Conservation (phyloP, 202 grass and related monocot species). For the Setaria italica region DNA sequence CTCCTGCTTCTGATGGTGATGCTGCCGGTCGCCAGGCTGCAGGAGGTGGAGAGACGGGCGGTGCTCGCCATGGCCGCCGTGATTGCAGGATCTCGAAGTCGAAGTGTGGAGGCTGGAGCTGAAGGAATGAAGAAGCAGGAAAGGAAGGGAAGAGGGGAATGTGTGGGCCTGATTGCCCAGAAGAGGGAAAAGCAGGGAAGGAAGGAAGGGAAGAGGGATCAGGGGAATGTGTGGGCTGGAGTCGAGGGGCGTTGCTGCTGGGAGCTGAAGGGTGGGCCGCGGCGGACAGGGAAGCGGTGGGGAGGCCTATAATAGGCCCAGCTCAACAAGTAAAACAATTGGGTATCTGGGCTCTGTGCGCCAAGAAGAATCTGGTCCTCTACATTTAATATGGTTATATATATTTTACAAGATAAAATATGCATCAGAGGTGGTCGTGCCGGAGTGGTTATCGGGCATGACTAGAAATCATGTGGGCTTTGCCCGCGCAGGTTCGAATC, state of each 20-base stretch:
- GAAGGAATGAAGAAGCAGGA: not conserved
- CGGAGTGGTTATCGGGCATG: constrained; percentile 90
- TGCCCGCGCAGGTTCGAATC: constrained; percentile 74
- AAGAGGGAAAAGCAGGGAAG: too few relatives aligned
- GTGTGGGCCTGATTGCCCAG: not conserved
- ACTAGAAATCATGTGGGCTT: constrained; percentile 85
- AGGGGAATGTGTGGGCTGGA: too few relatives aligned
- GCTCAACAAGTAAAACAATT: too few relatives aligned
- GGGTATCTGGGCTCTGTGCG: too few relatives aligned
- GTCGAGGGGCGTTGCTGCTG: too few relatives aligned
- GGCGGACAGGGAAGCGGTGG: not conserved
- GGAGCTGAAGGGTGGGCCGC: not conserved
- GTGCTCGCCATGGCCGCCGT: constrained; percentile 45
- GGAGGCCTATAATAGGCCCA: not conserved
- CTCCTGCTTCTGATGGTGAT: constrained; percentile 3
- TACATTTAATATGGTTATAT: too few relatives aligned
- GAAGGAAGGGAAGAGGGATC: too few relatives aligned
- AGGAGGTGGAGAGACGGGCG: constrained; percentile 6
- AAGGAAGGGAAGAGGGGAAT: not conserved
- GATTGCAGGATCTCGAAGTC: not conserved
- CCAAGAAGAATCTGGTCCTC: too few relatives aligned
- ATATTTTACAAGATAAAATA: too few relatives aligned
- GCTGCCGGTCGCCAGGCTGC: constrained; percentile 5
- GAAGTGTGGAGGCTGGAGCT: not conserved
- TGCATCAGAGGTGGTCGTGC: constrained; percentile 53